phyloP scores from a whole-genome alignment of 2,329 filamentous ascomycete genomes.

The Ascochyta viciae-villosae region DNA sequence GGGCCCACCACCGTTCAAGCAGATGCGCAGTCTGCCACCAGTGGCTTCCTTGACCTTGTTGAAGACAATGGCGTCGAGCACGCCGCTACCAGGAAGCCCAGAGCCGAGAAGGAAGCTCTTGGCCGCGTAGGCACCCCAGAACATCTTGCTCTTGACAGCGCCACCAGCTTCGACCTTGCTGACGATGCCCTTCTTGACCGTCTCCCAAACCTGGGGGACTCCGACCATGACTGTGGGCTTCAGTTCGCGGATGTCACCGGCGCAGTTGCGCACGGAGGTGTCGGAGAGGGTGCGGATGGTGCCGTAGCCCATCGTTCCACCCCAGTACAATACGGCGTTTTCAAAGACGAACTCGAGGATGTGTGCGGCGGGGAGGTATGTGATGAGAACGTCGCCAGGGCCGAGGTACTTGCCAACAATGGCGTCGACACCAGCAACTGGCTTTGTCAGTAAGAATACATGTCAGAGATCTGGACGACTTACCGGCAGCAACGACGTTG shows the following conservation, averaged over 20 bases:
- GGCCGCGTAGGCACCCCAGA: constrained; percentile 71
- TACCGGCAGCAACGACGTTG: constrained; percentile 79
- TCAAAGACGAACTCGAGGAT: constrained; percentile 97
- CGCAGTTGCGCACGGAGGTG: constrained; percentile 83
- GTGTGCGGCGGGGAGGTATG: constrained; percentile 92
- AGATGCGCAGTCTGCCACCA: constrained; percentile 84
- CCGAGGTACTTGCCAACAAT: constrained; percentile 81
- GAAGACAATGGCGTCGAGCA: constrained; percentile 87
- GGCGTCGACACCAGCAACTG: constrained; percentile 77
- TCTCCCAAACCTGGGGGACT: constrained; percentile 97
- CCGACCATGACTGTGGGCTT: constrained; percentile 89
- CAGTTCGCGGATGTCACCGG: constrained; percentile 92
- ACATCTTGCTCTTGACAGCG: constrained; percentile 75
- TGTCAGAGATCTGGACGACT: constrained; percentile 40
- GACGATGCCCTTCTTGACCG: constrained; percentile 92
- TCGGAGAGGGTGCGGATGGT: constrained; percentile 90
- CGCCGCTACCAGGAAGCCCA: constrained; percentile 68
- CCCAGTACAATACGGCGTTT: constrained; percentile 87
- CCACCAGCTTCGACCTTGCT: constrained; percentile 76
- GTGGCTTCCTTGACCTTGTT: constrained; percentile 90
- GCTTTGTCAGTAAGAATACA: constrained; percentile 17
- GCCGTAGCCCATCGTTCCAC: constrained; percentile 91
- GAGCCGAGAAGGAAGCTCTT: constrained; percentile 67
- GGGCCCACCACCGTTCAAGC: constrained; percentile 93
- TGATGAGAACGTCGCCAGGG: constrained; percentile 79